phyloP scores from a whole-genome alignment of 176 grass and related monocot species.

The Leersia perrieri region DNA sequence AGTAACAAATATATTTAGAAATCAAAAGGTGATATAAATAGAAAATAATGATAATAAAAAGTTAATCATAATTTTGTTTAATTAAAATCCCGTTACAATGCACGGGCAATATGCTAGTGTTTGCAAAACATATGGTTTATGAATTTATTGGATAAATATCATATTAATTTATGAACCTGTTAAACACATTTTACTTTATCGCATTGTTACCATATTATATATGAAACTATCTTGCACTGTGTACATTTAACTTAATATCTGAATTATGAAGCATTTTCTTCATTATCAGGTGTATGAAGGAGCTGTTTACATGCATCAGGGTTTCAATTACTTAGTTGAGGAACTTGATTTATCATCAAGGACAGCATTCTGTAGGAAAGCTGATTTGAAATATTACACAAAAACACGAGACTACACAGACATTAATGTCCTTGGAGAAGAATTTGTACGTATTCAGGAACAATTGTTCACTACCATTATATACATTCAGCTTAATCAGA shows the following conservation, averaged over 20 bases:
- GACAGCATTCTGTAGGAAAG: constrained; percentile 82
- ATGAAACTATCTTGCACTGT: constrained; percentile 4
- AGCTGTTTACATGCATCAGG: constrained; percentile 96
- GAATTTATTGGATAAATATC: neutral
- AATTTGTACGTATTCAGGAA: constrained; percentile 61
- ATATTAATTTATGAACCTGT: neutral
- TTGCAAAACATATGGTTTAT: too few species aligned
- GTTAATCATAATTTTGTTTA: too few species aligned
- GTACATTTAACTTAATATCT: constrained; percentile 14
- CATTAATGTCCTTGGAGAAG: constrained; percentile 69
- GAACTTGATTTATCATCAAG: constrained; percentile 61
- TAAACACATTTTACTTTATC: neutral
- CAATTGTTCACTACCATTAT: constrained; percentile 6
- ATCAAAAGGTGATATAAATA: too few species aligned
- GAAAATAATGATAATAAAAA: too few species aligned
- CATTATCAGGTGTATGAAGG: constrained; percentile 83
- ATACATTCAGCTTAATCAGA: neutral
- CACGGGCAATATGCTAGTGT: too few species aligned
- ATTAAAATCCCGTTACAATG: too few species aligned
- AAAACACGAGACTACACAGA: constrained; percentile 93
- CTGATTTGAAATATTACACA: constrained; percentile 97
- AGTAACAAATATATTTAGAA: too few species aligned
- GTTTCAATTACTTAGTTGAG: constrained; percentile 79
- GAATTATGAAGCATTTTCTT: constrained; percentile 11
- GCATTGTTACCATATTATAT: neutral